Base-by-base conservation (phyloP, 2,329 filamentous ascomycete species). In the Trichoderma sp. region DNA sequence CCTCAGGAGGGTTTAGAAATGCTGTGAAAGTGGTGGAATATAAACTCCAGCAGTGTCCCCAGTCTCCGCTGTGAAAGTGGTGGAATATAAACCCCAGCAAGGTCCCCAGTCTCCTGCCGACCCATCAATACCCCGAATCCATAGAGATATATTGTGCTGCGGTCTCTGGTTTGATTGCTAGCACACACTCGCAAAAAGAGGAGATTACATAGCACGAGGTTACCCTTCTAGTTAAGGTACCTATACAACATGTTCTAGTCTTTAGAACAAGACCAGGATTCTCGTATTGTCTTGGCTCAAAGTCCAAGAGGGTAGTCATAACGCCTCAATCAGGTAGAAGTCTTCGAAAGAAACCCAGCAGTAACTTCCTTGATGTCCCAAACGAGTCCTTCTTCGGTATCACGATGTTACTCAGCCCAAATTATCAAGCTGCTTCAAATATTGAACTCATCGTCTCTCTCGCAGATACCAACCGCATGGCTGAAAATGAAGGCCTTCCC, bases 271-370 rank as follows among this genome's bases (percentile, higher is more conserved):
- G 36, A 39, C 15, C n/a, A n/a, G n/a, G n/a, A n/a, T n/a, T n/a
- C n/a, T n/a, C n/a, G n/a, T 0, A 20, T n/a, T 20, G 9, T 20
- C n/a, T 50, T 50, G 43, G 4, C 0, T 50, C n/a, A 20, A 50
- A 12, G 3, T 20, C 43, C 43, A 17, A 50, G n/a, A 50, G n/a
- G 4, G 1, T 50, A 2, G 4, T 20, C 12, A 50, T 11, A 6
- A 20, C 3, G 0, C 9, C 2, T 50, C 4, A 3, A 20, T 9
- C 1, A 3, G 2, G n/a, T 5, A 50, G 0, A 2, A 12, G 2
- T 20, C 2, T 0, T 50, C n/a, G 8, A 50, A 1, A 50, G 39
- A 50, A 47, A 50, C n/a, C 17, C 12, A 6, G n/a, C n/a, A 50
- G 2, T 11, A 20, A 12, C n/a, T 50, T 50, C 17, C 9, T 50